A percentile compares a stretch with the other conserved stretches of the same genome.
Evolutionary conservation across 2,329 filamentous ascomycete species (phyloP).

Genomic region (Apiospora arundinis): DNA sequence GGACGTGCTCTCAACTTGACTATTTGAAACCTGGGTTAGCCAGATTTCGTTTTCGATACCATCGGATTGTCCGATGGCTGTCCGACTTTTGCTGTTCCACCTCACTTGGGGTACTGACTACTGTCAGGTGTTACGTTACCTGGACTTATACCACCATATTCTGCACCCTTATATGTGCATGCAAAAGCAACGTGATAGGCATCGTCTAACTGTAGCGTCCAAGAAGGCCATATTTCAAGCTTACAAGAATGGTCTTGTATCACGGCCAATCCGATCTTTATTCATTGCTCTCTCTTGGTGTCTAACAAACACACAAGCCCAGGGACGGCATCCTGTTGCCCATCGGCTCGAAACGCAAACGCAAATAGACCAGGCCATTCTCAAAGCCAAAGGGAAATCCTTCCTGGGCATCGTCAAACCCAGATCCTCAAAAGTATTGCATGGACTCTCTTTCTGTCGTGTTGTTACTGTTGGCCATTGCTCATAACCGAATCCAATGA

Average conservation of each 20-base stretch:
- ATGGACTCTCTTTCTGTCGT: neutral
- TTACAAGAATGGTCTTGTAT: neutral
- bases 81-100: neutral
- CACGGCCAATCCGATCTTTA: neutral
- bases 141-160: neutral
- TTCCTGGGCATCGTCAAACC: neutral
- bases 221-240: neutral
- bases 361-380: neutral
- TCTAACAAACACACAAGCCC: neutral
- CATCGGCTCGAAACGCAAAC: neutral
- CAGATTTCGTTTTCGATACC: neutral
- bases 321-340: neutral
- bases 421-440: neutral
- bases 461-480: neutral
- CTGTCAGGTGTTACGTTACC: neutral
- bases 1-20: neutral
- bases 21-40: neutral
- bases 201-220: neutral
- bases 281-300: neutral
- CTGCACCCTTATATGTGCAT: neutral
- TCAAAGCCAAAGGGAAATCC: neutral
- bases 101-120: neutral
- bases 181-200: neutral
- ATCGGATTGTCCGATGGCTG: neutral
- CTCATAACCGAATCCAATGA: neutral